Evolutionary conservation across 1,284 basidiomycete species (phyloP).

Genomic region (Abortiporus biennis): DNA sequence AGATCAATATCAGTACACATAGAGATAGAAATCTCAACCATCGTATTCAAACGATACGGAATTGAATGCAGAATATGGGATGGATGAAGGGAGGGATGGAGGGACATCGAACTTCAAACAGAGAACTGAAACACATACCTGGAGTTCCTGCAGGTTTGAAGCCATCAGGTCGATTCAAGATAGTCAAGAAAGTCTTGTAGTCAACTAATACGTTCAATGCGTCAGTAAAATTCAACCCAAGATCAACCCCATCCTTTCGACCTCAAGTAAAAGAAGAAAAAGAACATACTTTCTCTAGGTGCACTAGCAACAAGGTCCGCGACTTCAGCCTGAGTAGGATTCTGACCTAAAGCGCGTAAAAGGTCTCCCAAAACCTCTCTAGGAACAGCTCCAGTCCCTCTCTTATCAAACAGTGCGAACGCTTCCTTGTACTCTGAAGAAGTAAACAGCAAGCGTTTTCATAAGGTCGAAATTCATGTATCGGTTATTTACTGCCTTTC

Average conservation of each 20-base stretch:
- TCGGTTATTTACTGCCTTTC: constrained; percentile 2
- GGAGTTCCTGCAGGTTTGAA: constrained; percentile 95
- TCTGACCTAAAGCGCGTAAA: constrained; percentile 92
- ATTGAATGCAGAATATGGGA: no score
- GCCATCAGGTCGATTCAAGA: constrained; percentile 93
- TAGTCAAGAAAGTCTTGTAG: constrained; percentile 85
- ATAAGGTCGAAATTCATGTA: constrained; percentile 3
- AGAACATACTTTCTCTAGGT: constrained; percentile 66
- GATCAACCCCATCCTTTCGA: constrained; percentile 10
- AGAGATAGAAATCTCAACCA: no score
- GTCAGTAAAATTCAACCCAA: neutral
- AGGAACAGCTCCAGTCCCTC: constrained; percentile 86
- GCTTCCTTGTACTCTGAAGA: constrained; percentile 90
- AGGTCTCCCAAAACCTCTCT: constrained; percentile 92
- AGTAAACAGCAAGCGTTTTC: neutral
- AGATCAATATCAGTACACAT: no score
- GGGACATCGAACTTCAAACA: no score
- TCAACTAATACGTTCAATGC: constrained; percentile 48
- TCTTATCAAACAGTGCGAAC: constrained; percentile 97
- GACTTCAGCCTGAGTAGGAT: constrained; percentile 97
- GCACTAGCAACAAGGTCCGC: constrained; percentile 72
- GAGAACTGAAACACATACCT: constrained; percentile 45
- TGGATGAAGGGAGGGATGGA: neutral
- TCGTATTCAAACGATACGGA: no score
- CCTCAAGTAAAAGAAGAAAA: constrained; percentile 4